phyloP scores from a whole-genome alignment of 257 asterid species.

The Solanum ossicruentum region DNA sequence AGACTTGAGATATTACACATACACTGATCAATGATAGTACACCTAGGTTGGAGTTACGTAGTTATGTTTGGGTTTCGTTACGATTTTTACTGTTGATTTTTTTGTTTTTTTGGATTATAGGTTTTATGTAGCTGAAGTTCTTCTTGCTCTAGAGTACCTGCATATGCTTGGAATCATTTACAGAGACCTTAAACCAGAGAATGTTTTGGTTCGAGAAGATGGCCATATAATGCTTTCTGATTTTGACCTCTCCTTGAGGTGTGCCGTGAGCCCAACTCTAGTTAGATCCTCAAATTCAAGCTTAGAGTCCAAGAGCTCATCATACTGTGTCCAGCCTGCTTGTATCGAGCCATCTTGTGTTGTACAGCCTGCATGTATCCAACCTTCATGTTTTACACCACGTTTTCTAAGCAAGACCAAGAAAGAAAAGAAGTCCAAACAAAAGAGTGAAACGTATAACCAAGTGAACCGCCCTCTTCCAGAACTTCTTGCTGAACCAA shows the following conservation, averaged over 20 bases:
- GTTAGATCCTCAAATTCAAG: constrained; percentile 31
- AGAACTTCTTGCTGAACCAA: constrained; percentile 56
- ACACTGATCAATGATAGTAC: background rate
- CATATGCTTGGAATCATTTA: constrained; percentile 68
- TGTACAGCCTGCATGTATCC: constrained; percentile 41
- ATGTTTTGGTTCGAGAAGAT: constrained; percentile 51
- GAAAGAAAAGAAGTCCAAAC: constrained; percentile 40
- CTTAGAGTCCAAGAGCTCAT: constrained; percentile 27
- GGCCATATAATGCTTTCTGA: constrained; percentile 69
- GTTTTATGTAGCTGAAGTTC: constrained; percentile 64
- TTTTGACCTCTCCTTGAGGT: constrained; percentile 53
- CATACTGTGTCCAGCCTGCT: constrained; percentile 14
- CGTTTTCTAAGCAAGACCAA: constrained; percentile 36
- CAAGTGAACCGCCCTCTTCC: constrained; percentile 36
- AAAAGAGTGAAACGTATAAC: constrained; percentile 21
- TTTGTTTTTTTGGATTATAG: constrained; percentile 5
- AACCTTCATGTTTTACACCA: constrained; percentile 45
- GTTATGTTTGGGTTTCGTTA: background rate
- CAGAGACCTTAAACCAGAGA: constrained; percentile 60
- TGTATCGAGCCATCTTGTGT: constrained; percentile 39
- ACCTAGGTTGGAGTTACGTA: background rate
- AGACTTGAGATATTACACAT: background rate
- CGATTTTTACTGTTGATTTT: background rate
- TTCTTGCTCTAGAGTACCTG: constrained; percentile 47
- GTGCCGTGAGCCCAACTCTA: constrained; percentile 46